phyloP scores from a whole-genome alignment of 768 basidiomycete species.

The Amanita molliuscula region DNA sequence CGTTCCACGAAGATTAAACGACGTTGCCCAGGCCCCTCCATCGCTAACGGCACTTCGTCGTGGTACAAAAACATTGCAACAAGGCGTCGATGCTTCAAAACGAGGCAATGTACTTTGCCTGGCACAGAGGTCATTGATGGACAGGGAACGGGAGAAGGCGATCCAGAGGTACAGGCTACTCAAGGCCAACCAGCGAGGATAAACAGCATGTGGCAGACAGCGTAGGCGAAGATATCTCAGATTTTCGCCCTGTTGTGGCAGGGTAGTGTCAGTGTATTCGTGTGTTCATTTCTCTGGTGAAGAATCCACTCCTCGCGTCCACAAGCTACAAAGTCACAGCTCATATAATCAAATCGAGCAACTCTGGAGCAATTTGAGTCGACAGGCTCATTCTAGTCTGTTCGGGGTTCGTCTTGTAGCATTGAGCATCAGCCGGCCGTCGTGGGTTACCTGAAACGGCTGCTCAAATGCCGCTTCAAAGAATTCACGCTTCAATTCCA shows the following conservation, averaged over 20 bases:
- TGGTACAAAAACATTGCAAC: conserved; percentile 19
- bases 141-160: conserved; percentile 59
- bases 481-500: not conserved
- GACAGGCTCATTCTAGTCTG: not conserved
- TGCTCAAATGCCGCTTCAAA: not conserved
- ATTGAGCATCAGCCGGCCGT: not conserved
- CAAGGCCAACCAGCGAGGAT: conserved; percentile 42
- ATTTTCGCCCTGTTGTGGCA: not conserved
- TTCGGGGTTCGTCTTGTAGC: no score
- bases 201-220: conserved; percentile 11
- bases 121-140: conserved; percentile 72
- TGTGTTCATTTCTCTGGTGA: not conserved
- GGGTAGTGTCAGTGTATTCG: not conserved
- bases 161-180: conserved; percentile 60
- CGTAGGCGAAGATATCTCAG: conserved; percentile 5
- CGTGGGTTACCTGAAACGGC: not conserved
- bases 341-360: not conserved
- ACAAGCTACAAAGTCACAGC: not conserved
- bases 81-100: conserved; percentile 17
- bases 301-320: not conserved
- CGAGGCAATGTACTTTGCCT: conserved; percentile 49
- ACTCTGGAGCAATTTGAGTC: not conserved
- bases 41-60: conserved; percentile 47
- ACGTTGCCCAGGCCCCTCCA: conserved; percentile 62
- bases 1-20: conserved; percentile 57